Evolutionary conservation across 2,329 filamentous ascomycete species (phyloP).

Genomic region (Apiospora phragmitis): DNA sequence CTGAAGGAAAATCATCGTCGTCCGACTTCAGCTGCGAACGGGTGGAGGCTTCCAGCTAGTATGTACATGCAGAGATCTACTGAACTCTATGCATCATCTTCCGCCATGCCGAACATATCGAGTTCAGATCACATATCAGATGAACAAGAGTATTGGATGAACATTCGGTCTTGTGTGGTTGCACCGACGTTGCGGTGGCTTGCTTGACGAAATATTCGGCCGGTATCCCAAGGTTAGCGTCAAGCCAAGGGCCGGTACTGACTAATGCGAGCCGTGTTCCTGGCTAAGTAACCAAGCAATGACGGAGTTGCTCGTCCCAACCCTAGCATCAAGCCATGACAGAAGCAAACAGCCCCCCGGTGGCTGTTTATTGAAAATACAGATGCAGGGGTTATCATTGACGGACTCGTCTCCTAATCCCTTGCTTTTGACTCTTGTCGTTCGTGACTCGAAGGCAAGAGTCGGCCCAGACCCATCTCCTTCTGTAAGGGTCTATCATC

Average conservation of each 20-base stretch:
- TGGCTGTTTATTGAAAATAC: not conserved
- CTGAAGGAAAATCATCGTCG: not conserved
- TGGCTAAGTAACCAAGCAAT: not conserved
- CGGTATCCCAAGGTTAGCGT: not conserved
- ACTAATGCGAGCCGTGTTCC: not conserved
- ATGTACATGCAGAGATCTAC: not conserved
- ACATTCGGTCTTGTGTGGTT: not conserved
- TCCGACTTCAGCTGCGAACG: not conserved
- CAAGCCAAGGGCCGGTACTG: not conserved
- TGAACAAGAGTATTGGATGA: no score
- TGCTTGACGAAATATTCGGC: not conserved
- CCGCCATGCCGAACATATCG: not conserved
- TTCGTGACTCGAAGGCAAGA: not conserved
- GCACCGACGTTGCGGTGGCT: not conserved
- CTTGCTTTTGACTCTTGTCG: not conserved
- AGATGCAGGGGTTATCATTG: no score
- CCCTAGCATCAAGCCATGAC: not conserved
- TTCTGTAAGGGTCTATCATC: not conserved
- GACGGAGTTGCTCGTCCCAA: not conserved
- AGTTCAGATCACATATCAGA: not conserved
- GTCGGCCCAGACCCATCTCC: not conserved
- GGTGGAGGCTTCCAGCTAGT: not conserved
- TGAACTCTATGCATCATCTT: not conserved
- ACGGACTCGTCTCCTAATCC: not conserved
- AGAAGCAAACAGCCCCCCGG: not conserved